These are phyloP conservation scores for Acacia acuminata DNA, from an alignment of 306 rosid species.

Conservation along the genomic window DNA sequence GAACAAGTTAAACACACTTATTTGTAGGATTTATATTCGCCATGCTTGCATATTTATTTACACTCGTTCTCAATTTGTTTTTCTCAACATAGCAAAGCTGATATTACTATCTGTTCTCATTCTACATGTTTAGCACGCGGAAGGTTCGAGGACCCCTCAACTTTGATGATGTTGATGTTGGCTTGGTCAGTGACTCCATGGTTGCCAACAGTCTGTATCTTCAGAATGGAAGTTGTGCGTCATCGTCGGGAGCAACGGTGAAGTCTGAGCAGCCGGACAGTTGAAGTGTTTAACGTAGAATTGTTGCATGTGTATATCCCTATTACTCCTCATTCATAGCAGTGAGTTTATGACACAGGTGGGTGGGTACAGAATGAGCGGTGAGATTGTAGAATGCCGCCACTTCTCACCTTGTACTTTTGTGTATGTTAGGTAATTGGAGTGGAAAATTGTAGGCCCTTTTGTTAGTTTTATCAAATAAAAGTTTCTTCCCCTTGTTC, in stretches of 20 bases:
- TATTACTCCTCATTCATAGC: slow-evolving; percentile 27
- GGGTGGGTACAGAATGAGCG: slow-evolving; percentile 78
- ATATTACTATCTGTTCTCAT: slow-evolving; percentile 22
- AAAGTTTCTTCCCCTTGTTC: slow-evolving; percentile 21
- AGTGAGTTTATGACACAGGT: slow-evolving; percentile 36
- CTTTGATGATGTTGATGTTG: slow-evolving; percentile 79
- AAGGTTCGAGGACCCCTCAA: slow-evolving; percentile 82
- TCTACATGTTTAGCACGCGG: slow-evolving; percentile 53
- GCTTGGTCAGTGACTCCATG: slow-evolving; percentile 90
- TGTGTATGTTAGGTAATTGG: slow-evolving; percentile 36
- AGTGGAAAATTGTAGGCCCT: slow-evolving; percentile 39
- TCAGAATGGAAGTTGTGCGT: slow-evolving; percentile 79
- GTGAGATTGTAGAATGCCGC: slow-evolving; percentile 79
- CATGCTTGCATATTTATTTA: background rate
- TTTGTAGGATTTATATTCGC: background rate
- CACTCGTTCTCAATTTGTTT: background rate
- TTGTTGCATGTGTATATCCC: slow-evolving; percentile 49
- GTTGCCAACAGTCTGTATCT: slow-evolving; percentile 93
- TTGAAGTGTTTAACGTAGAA: slow-evolving; percentile 25
- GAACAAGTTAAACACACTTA: background rate
- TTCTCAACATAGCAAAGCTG: background rate
- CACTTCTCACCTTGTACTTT: slow-evolving; percentile 43
- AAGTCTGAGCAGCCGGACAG: slow-evolving; percentile 85
- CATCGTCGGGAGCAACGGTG: slow-evolving; percentile 75
- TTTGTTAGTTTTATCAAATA: slow-evolving; percentile 38